A percentile compares a stretch with the other conserved stretches of the same genome.
Evolutionary conservation across 768 basidiomycete genomes (phyloP).

Genomic region (Leucosporidium creatinivorum): DNA sequence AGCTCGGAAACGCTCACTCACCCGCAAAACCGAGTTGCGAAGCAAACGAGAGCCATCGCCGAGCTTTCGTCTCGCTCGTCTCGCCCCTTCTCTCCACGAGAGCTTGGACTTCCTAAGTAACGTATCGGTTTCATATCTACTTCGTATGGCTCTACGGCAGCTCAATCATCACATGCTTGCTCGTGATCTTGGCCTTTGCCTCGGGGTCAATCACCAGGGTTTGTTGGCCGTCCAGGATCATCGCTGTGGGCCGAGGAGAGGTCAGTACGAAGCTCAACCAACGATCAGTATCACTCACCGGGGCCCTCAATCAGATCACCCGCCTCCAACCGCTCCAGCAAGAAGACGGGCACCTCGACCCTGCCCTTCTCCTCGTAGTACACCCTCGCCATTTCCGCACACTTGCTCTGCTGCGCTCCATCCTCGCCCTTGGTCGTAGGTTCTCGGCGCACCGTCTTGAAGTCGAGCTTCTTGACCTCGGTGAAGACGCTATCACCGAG

Average conservation of each 20-base stretch:
- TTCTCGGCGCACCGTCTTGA: slow-evolving; percentile 42
- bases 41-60: no score
- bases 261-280: slow-evolving; percentile 36
- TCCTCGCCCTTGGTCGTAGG: neutral
- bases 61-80: no score
- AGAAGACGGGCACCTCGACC: slow-evolving; percentile 2
- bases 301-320: slow-evolving; percentile 1
- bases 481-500: slow-evolving; percentile 70
- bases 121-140: neutral
- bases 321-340: neutral
- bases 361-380: neutral
- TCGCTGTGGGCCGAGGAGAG: slow-evolving; percentile 64
- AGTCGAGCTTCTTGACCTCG: slow-evolving; percentile 57
- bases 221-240: slow-evolving; percentile 93
- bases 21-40: no score
- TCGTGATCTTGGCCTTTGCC: slow-evolving; percentile 17
- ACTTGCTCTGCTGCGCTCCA: neutral
- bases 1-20: no score
- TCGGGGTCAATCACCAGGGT: slow-evolving; percentile 65
- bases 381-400: neutral
- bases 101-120: no score
- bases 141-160: neutral
- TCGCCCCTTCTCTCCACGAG: no score
- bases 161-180: slow-evolving; percentile 16
- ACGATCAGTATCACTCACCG: slow-evolving; percentile 50